phyloP scores from a whole-genome alignment of 2,329 filamentous ascomycete genomes.

The Cladophialophora exuberans region DNA sequence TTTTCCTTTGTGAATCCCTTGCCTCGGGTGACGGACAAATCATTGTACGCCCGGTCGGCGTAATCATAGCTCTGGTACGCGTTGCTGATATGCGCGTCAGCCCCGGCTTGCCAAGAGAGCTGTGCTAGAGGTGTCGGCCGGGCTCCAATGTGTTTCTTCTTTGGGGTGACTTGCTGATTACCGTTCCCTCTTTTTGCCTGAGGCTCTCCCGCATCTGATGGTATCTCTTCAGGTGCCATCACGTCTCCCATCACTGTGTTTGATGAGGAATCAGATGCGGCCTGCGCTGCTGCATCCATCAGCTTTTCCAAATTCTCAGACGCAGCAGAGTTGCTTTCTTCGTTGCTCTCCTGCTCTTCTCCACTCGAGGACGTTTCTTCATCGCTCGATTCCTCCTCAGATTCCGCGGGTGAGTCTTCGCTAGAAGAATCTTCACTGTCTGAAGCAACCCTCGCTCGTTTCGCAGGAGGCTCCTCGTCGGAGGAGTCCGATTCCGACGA shows the following conservation, averaged over 20 bases:
- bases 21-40: conserved; percentile 86
- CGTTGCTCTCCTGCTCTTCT: conserved; percentile 34
- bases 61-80: conserved; percentile 83
- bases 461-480: conserved; percentile 29
- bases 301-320: background rate
- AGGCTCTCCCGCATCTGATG: conserved; percentile 32
- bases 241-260: conserved; percentile 30
- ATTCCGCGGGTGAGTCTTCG: conserved; percentile 39
- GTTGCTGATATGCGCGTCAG: conserved; percentile 76
- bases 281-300: conserved; percentile 5
- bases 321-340: conserved; percentile 30
- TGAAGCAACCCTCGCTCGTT: conserved; percentile 19
- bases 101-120: conserved; percentile 69
- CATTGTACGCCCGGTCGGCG: conserved; percentile 83
- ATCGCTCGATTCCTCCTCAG: conserved; percentile 24
- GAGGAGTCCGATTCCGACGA: conserved; percentile 43
- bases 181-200: conserved; percentile 34
- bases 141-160: conserved; percentile 51
- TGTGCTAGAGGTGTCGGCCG: conserved; percentile 76
- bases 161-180: background rate
- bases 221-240: background rate
- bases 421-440: conserved; percentile 28
- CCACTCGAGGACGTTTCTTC: background rate
- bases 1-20: conserved; percentile 99
- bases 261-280: conserved; percentile 28